phyloP scores from a whole-genome alignment of 306 rosid genomes.

The Cucumis melo region DNA sequence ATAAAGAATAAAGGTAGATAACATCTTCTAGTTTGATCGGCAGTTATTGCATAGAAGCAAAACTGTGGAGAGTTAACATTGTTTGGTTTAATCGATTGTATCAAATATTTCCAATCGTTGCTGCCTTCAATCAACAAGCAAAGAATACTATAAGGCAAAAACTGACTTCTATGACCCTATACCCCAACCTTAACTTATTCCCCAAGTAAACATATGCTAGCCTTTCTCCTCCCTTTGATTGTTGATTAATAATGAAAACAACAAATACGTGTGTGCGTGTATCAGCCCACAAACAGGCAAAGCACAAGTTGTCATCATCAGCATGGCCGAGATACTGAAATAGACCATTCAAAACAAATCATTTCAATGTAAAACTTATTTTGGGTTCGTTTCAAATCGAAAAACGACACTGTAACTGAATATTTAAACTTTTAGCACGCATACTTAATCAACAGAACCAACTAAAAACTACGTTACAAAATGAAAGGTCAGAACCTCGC shows the following conservation, averaged over 20 bases:
- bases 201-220: not conserved
- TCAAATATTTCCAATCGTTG: not conserved
- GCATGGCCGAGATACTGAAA: not conserved
- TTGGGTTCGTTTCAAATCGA: not conserved
- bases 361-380: not conserved
- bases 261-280: not conserved
- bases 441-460: not conserved
- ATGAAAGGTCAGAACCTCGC: constrained; percentile 41
- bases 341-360: not conserved
- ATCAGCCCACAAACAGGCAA: not conserved
- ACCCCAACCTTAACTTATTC: not conserved
- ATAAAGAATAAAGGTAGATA: not conserved
- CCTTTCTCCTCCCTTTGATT: not conserved
- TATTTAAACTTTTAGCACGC: not conserved
- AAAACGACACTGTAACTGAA: not conserved
- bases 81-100: not conserved
- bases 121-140: not conserved
- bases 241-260: not conserved
- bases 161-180: not conserved
- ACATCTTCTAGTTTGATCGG: not conserved
- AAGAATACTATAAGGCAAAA: not conserved
- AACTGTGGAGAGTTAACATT: not conserved
- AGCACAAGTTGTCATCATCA: not conserved
- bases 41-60: not conserved
- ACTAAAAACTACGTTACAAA: not conserved